Base-by-base conservation (phyloP, 441 rosid genomes). In the Adansonia gregorii region DNA sequence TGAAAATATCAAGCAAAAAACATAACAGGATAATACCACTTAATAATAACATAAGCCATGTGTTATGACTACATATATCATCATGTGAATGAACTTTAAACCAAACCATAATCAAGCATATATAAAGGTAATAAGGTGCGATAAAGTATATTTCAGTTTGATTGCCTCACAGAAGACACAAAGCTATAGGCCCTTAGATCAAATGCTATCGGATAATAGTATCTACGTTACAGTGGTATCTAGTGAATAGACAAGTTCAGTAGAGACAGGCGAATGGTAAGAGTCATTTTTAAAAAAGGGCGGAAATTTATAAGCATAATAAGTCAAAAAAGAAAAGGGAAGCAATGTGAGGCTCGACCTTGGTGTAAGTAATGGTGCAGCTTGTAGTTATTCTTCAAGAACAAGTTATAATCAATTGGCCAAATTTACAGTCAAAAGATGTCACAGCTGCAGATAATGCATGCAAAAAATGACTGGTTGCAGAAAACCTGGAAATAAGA, bases 361-460 rank as follows among this genome's bases (percentile, higher is more conserved):
- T 14, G 10, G 10, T 22, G 20, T 2, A 56, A 72, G 19, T 17
- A 72, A 17, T 5, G 51, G 49, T 55, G 48, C 11, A 55, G n/a
- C 3, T 54, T 72, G 17, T 55, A 72, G 8, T 39, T 35, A 19
- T 72, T 54, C 75, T 72, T 72, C 14, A 41, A 72, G 17, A 72
- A 22, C 17, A 72, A 56, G 52, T 41, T 19, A 39, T 56, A 56
- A 11, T 39, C 17, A 55, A 17, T 35, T 11, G 8, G 17, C 2
- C 19, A 15, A 68, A 22, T 48, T 48, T 20, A 22, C 56, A 35
- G 46, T 64, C 15, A 61, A 27, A 35, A 35, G 59, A 31, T 14
- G 68, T 64, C 20, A 7, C 4, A 35, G 45, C 17, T 7, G 22
- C 31, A 39, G 61, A 6, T 41, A 55, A 69, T 24, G 46, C 59